A percentile compares a stretch with the other conserved stretches of the same genome.
phyloP scores from a whole-genome alignment of 139 green algal species.

The Diplosphaera chodatii region DNA sequence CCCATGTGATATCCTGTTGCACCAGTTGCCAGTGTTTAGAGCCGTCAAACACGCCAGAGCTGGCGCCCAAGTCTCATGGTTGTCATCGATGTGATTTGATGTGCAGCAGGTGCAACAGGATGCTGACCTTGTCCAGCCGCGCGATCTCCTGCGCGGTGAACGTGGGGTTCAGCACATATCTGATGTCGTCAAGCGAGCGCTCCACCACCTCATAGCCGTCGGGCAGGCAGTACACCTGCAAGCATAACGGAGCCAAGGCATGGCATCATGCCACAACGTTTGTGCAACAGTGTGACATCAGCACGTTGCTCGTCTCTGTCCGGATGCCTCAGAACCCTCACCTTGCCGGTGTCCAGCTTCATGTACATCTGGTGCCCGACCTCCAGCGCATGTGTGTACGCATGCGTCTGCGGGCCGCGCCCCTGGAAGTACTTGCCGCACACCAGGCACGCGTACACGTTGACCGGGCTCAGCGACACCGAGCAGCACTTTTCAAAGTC shows the following conservation, averaged over 20 bases:
- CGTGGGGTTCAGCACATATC: conserved; percentile 80
- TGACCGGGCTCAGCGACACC: conserved; percentile 82
- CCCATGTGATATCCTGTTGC: conserved; percentile 59
- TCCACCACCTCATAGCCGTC: conserved; percentile 95
- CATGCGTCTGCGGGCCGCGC: conserved; percentile 78
- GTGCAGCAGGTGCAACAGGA: no score
- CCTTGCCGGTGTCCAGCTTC: conserved; percentile 82
- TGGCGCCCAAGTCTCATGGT: no score
- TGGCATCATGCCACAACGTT: no score
- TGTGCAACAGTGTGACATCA: no score
- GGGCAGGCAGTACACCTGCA: conserved; percentile 86
- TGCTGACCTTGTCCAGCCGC: neutral
- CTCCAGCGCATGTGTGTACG: conserved; percentile 91
- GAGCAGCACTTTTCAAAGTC: conserved; percentile 99
- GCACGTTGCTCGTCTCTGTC: no score
- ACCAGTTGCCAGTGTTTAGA: no score
- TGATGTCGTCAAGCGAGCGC: conserved; percentile 87
- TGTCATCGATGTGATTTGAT: no score
- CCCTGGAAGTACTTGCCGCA: conserved; percentile 99
- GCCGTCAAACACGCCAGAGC: no score
- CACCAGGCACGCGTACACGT: conserved; percentile 97
- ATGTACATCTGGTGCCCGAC: conserved; percentile 94
- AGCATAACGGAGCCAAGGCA: no score
- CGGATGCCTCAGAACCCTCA: no score
- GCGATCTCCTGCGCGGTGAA: conserved; percentile 49